Percentiles rank a stretch among this genome's conserved stretches.
These are phyloP conservation scores for Penicillium nordicum DNA, from an alignment of 2,329 filamentous ascomycete species.

Conservation along the genomic window DNA sequence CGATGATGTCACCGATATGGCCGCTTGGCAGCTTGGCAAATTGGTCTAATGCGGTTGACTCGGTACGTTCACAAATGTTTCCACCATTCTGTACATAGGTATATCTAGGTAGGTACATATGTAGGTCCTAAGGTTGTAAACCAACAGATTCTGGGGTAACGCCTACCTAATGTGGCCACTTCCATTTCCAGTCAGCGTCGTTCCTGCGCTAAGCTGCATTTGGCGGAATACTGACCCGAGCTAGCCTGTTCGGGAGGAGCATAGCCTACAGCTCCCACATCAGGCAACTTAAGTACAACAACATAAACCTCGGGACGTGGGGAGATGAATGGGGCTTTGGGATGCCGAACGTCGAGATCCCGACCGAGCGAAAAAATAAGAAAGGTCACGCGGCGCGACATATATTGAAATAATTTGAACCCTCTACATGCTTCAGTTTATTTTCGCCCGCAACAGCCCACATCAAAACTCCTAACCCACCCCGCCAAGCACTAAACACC, in stretches of 20 bases:
- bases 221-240: rapidly evolving
- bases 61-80: too few relatives aligned
- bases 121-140: too few relatives aligned
- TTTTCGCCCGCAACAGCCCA: background rate
- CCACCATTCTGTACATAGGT: too few relatives aligned
- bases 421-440: background rate
- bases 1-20: too few relatives aligned
- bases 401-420: background rate
- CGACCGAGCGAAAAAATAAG: background rate
- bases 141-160: background rate
- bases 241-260: background rate
- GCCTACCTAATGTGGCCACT: too few relatives aligned
- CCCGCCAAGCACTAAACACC: background rate
- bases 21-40: too few relatives aligned
- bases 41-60: too few relatives aligned
- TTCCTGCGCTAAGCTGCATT: background rate
- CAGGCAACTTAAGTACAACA: background rate
- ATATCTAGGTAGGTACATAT: too few relatives aligned
- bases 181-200: background rate
- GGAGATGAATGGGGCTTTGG: background rate
- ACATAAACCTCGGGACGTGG: background rate
- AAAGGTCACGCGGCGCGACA: background rate
- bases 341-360: background rate
- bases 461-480: background rate
- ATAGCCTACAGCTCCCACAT: background rate